Evolutionary conservation across 768 basidiomycete genomes (phyloP), one percentile per base, ranked within the genome.

Genomic region (Rhodosporidiobolus sp.): DNA sequence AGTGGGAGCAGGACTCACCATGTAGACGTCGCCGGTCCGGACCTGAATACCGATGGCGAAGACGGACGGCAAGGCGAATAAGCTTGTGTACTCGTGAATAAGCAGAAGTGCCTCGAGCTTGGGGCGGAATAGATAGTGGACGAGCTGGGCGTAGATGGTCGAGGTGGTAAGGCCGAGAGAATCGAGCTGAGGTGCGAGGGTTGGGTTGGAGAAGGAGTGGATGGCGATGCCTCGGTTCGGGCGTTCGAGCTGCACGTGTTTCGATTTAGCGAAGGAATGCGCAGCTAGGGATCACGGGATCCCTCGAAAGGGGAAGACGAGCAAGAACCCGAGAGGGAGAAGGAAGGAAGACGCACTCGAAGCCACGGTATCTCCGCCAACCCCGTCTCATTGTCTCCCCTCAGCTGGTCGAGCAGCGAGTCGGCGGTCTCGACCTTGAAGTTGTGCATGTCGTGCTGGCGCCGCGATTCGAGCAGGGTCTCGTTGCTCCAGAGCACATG

Each of bases 41-140:
- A 72, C 20, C 26, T 72, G 70, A 10, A 72, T 57, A 0, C 65
- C 65, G 49, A 72, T 57, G 2, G 55, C 62, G 34, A 67, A 72
- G 24, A 67, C 32, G 3, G 43, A 55, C 14, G 70, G 70, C 7
- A 72, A 49, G 7, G 65, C 34, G 28, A 72, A 72, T 11, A 67
- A 26, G 2, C 60, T 57, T 1, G 65, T 72, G 61, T 72, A 72
- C 35, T 67, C 65, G 30, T 20, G 11, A 49, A 72, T 63, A 55
- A 72, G 67, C 26, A 50, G 54, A 54, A 72, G 60, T 20, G 61
- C 65, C 22, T 48, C 53, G n/a, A 56, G 54, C 28, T 72, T 72
- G 1, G 70, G 70, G 14, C 70, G 60, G 34, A 72, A 58, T 38
- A 72, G 70, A 32, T 63, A 72, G 56, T 67, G 63, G 14, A 72